These are phyloP conservation scores for Pilaira anomala DNA, from an alignment of 192 early-diverging fungal genomes.

Conservation along the genomic window DNA sequence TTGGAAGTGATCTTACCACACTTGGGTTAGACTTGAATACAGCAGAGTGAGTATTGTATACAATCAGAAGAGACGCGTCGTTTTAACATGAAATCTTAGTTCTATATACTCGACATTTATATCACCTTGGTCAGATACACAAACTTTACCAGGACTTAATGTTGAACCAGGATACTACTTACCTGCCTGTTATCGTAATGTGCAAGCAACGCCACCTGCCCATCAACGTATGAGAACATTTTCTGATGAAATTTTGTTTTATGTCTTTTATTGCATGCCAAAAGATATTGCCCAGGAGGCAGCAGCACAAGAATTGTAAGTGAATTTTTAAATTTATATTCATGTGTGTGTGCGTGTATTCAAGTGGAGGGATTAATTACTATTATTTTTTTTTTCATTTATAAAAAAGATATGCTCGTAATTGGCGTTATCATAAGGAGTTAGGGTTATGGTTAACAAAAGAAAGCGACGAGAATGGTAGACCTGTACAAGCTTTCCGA, in stretches of 20 bases:
- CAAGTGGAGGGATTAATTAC: not conserved
- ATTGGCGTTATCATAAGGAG: constrained; percentile 98
- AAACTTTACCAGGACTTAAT: constrained; percentile 52
- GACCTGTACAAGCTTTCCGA: constrained; percentile 54
- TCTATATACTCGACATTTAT: constrained; percentile 84
- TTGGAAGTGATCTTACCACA: constrained; percentile 89
- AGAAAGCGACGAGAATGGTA: constrained; percentile 56
- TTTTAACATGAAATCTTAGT: constrained; percentile 4
- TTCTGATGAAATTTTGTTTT: constrained; percentile 93
- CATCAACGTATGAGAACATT: constrained; percentile 70
- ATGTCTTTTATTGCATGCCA: constrained; percentile 97
- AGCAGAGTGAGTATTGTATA: constrained; percentile 50
- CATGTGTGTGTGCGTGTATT: not conserved
- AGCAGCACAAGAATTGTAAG: constrained; percentile 87
- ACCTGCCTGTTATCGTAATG: constrained; percentile 79
- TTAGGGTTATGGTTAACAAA: constrained; percentile 89
- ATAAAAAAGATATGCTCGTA: constrained; percentile 62
- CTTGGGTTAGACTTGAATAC: constrained; percentile 77
- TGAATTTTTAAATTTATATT: not conserved
- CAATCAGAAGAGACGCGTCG: not conserved
- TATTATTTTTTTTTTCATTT: not conserved
- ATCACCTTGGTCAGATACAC: constrained; percentile 84
- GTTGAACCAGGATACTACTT: constrained; percentile 84
- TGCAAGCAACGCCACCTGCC: constrained; percentile 66
- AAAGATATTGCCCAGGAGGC: constrained; percentile 88